Evolutionary conservation across 1,284 basidiomycete genomes (phyloP), one percentile per base, ranked within the genome.

Genomic region (Vanrija sp.): DNA sequence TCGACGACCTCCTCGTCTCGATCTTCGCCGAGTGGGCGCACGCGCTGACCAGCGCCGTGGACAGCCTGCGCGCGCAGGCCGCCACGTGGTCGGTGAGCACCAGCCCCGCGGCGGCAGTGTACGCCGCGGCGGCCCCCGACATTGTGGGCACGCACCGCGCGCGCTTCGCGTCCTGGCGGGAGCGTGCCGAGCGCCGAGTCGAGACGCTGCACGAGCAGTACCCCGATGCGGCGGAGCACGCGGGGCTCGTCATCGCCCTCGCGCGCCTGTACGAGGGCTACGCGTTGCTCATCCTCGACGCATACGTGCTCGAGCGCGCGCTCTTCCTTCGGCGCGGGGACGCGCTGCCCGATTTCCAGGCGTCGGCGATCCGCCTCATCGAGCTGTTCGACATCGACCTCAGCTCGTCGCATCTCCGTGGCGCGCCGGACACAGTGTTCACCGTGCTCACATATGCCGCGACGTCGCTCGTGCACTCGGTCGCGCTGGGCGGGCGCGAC

Each of bases 401-500:
- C 15, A 58, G 66, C 15, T 21, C 39, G 2, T 25, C 54, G 3
- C 47, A 53, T 19, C 42, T 60, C 12, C 61, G 64, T 19, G 63
- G 69, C 14, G 61, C 61, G 29, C 67, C 67, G 4, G 69, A 72
- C 39, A 65, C 68, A 34, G 52, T 64, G 2, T 64, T 63, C 49
- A 69, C 64, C 1, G 62, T 57, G 28, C 51, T 69, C 1, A 69
- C 68, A 12, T 72, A 69, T 43, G 69, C 65, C 5, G 63, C 64
- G 5, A 63, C 65, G 1, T 69, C 69, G 3, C 49, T 69, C 0
- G 52, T 72, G 15, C 55, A 63, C 21, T 34, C 51, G 8, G 46
- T 47, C 25, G 43, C 51, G 12, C 51, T 60, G 16, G 52, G 53
- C 6, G 47, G 49, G 2, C 19, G 26, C 16, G 28, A 50, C 25